Base-by-base conservation (phyloP, 495 filamentous ascomycete species). In the Trichoderma erinaceum region DNA sequence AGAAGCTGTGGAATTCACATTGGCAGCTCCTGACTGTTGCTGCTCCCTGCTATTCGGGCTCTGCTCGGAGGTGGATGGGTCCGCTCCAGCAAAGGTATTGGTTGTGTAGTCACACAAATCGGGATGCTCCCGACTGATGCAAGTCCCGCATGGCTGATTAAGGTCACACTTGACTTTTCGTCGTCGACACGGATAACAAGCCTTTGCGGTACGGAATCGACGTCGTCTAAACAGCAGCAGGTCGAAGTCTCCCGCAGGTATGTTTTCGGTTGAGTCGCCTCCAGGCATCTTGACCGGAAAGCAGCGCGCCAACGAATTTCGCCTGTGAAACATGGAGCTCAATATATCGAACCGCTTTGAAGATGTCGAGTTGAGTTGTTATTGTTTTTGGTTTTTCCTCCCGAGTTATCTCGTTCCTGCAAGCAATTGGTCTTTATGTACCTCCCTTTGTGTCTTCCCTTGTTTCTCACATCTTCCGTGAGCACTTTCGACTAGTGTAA, bases 111-210 rank as follows among this genome's bases (percentile, higher is more conserved):
- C 50, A 56, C 50, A 56, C n/a, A 56, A 25, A 12, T 56, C 50
- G 50, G 50, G 50, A 25, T 56, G 50, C 50, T 25, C 50, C 50
- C 50, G 50, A 56, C 50, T 56, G 50, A 56, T 56, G 50, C 50
- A 56, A 5, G 50, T 56, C 50, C 50, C 50, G 50, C 50, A 56
- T 25, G 50, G 50, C 50, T 56, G 50, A 56, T 56, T 56, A 21
- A 56, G 50, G 50, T 56, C 50, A 56, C 50, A 56, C n/a, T 56
- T 56, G 50, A 56, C 50, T 25, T 56, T 56, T 25, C 50, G 50
- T 11, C 50, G 18, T 11, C 50, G 50, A n/a, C 50, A 56, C n/a
- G 50, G 50, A 56, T 56, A 56, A 25, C 50, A 56, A 12, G 50
- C 50, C 10, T 56, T 56, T 1, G 50, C 50, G 8, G 50, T 56